Conservation (phyloP, 805 yeast genomes). For the Cyberlindnera saturnus region DNA sequence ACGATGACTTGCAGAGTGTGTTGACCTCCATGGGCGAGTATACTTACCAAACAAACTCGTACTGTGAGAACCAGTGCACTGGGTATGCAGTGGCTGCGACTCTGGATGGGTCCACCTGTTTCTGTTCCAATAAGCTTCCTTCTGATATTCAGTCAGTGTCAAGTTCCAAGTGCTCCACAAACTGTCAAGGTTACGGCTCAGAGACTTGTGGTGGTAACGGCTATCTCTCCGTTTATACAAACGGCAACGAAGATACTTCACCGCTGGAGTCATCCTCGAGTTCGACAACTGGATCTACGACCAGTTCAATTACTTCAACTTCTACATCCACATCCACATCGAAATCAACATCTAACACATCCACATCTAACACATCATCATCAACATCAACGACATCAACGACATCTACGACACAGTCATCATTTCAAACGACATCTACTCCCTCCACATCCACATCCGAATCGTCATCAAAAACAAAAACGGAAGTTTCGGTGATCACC, state of each 20-base stretch:
- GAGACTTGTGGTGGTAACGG: conserved; percentile 61
- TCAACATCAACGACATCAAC: conserved; percentile 6
- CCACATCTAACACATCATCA: conserved; percentile 9
- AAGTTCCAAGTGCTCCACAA: conserved; percentile 32
- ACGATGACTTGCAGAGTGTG: conserved; percentile 18
- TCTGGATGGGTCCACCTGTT: conserved; percentile 50
- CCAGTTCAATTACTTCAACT: conserved; percentile 3
- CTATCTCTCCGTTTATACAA: conserved; percentile 39
- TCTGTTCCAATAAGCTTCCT: conserved; percentile 53
- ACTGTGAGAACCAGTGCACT: conserved; percentile 50
- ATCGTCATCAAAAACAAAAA: not conserved
- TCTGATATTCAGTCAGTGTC: conserved; percentile 23
- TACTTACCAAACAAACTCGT: conserved; percentile 52
- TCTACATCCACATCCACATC: conserved; percentile 8
- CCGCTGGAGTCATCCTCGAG: conserved; percentile 11
- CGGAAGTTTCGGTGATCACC: conserved; percentile 9
- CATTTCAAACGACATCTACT: conserved; percentile 11
- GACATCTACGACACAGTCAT: conserved; percentile 9
- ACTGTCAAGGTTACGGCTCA: conserved; percentile 57
- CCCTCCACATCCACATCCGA: conserved; percentile 4
- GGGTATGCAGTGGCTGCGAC: conserved; percentile 44
- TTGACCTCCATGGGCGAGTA: conserved; percentile 39
- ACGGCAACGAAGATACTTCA: conserved; percentile 23
- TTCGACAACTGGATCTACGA: not conserved
- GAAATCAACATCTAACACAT: conserved; percentile 3